These are phyloP conservation scores for Cryptosporidium andersoni DNA, from an alignment of 169 alveolate genomes.

Conservation along the genomic window DNA sequence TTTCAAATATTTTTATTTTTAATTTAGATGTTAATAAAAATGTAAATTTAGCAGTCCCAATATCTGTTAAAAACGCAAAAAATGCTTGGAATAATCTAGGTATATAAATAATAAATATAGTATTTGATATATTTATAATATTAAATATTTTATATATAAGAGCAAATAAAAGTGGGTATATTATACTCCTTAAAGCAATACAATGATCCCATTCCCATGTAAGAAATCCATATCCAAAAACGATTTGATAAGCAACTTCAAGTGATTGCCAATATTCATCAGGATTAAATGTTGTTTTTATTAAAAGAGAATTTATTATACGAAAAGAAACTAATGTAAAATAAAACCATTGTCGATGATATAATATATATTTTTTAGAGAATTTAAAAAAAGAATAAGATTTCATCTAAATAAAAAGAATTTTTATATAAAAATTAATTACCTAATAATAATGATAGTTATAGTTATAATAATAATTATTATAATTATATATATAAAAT, in stretches of 20 bases:
- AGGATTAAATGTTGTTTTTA: constrained; percentile 77
- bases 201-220: constrained; percentile 86
- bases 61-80: constrained; percentile 77
- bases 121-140: background rate
- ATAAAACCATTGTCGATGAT: background rate
- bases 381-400: background rate
- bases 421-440: background rate
- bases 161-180: constrained; percentile 78
- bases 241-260: constrained; percentile 80
- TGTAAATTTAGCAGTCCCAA: constrained; percentile 72
- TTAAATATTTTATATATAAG: constrained; percentile 72
- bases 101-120: background rate
- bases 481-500: background rate
- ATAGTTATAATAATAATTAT: too few species aligned
- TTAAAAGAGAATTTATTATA: constrained; percentile 72
- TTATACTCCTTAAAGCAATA: constrained; percentile 75
- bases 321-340: background rate
- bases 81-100: constrained; percentile 77
- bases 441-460: background rate
- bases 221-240: constrained; percentile 78
- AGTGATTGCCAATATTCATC: constrained; percentile 84
- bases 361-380: background rate
- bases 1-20: too few species aligned
- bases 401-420: background rate
- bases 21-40: background rate